phyloP scores from a whole-genome alignment of 139 green algal genomes.

The Axilococcus clingmanii region DNA sequence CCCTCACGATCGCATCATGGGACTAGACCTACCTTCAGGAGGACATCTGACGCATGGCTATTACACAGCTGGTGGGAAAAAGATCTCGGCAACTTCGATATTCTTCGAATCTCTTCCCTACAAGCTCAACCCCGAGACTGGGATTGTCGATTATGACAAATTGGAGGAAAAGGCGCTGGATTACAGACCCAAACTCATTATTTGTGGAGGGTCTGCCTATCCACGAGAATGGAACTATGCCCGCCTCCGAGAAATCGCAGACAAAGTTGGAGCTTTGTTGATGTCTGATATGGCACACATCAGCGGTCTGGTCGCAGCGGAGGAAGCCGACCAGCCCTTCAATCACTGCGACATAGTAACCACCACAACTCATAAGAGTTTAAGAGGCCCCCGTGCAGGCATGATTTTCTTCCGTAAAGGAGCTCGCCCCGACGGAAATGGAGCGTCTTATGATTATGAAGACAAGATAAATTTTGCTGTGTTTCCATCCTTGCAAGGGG shows the following conservation, averaged over 20 bases:
- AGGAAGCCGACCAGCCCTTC: slow-evolving; percentile 57
- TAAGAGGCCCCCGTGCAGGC: slow-evolving; percentile 68
- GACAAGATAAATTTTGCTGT: slow-evolving; percentile 81
- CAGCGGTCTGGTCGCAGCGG: slow-evolving; percentile 59
- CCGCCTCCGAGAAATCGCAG: slow-evolving; percentile 57
- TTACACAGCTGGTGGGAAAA: slow-evolving; percentile 79
- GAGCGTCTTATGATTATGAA: slow-evolving; percentile 66
- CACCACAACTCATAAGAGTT: slow-evolving; percentile 85
- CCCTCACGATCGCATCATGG: slow-evolving; percentile 82
- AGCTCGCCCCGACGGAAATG: slow-evolving; percentile 40
- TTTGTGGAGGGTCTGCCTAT: slow-evolving; percentile 74
- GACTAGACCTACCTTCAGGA: slow-evolving; percentile 71
- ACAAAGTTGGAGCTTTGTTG: slow-evolving; percentile 64
- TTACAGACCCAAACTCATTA: slow-evolving; percentile 76
- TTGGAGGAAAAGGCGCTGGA: slow-evolving; percentile 77
- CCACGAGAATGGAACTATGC: slow-evolving; percentile 78
- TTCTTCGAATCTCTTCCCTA: slow-evolving; percentile 86
- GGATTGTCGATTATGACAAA: slow-evolving; percentile 74
- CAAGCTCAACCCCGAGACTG: slow-evolving; percentile 80
- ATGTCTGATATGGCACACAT: slow-evolving; percentile 86
- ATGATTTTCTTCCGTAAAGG: slow-evolving; percentile 80
- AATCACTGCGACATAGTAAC: slow-evolving; percentile 78
- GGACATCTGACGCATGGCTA: slow-evolving; percentile 88
- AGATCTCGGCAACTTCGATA: slow-evolving; percentile 78
- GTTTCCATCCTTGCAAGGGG: slow-evolving; percentile 77